Evolutionary conservation across 179 eudicot species (phyloP).

Genomic region (Beta lomatogona): DNA sequence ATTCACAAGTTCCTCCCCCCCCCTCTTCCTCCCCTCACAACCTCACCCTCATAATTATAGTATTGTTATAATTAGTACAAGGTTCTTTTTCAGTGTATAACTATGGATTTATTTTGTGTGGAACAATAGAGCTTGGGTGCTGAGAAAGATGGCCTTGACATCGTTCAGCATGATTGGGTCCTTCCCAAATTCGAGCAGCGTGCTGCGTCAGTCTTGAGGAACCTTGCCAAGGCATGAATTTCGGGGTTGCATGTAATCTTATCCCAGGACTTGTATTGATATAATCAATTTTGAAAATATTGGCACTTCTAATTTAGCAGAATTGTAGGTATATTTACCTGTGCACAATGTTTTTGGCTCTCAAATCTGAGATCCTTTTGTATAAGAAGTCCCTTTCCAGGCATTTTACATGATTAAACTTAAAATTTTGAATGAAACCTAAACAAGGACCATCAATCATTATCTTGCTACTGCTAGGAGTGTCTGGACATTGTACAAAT

Average conservation of each 20-base stretch:
- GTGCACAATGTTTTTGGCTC: not conserved
- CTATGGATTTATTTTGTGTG: slow-evolving; percentile 15
- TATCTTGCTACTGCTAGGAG: not conserved
- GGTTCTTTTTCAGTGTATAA: not conserved
- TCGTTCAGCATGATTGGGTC: slow-evolving; percentile 91
- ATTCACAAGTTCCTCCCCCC: not conserved
- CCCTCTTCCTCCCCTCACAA: no score
- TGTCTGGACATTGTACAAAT: no score
- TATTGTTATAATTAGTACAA: not conserved
- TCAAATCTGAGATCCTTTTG: not conserved
- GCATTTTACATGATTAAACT: not conserved
- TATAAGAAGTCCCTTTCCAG: not conserved
- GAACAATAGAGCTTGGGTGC: slow-evolving; percentile 77
- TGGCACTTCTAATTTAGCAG: not conserved
- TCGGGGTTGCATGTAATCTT: no score
- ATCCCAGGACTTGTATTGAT: no score
- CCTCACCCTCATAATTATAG: not conserved
- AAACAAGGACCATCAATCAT: no score
- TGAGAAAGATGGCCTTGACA: slow-evolving; percentile 85
- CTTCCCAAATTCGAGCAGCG: slow-evolving; percentile 93
- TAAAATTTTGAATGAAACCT: no score
- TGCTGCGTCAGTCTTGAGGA: slow-evolving; percentile 80
- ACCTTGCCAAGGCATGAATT: slow-evolving; percentile 42
- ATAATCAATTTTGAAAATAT: no score
- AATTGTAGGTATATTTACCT: not conserved